Evolutionary conservation across 768 basidiomycete genomes (phyloP).

Genomic region (Lepiota venenata): DNA sequence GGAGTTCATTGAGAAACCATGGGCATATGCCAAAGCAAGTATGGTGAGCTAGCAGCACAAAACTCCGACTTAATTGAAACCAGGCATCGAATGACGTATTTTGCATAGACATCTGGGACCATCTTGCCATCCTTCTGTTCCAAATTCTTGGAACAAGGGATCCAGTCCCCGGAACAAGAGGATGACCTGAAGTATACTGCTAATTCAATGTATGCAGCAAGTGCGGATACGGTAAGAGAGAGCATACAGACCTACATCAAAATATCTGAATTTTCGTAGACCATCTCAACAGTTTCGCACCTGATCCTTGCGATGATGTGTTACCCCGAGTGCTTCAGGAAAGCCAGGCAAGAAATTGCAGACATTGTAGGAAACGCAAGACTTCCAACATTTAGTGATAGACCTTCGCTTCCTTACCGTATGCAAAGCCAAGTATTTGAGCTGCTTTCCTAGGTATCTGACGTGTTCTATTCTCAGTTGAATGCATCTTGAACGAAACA

Average conservation of each 20-base stretch:
- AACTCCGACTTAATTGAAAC: too few species aligned
- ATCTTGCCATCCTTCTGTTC: conserved; percentile 4
- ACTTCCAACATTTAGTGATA: conserved; percentile 20
- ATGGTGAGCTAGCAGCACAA: conserved; percentile 11
- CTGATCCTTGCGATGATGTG: conserved; percentile 27
- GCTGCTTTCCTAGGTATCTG: too few species aligned
- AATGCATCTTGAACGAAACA: conserved; percentile 4
- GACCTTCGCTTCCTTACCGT: conserved; percentile 7
- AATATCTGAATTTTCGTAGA: conserved; percentile 6
- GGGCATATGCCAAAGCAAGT: conserved; percentile 2
- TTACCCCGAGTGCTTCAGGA: conserved; percentile 20
- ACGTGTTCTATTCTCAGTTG: too few species aligned
- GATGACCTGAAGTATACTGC: conserved; percentile 10
- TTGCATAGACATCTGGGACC: neutral
- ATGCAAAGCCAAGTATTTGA: neutral
- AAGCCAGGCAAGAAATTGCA: conserved; percentile 25
- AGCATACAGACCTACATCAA: neutral
- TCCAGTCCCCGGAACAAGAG: conserved; percentile 16
- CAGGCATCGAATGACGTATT: too few species aligned
- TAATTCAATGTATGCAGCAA: conserved; percentile 17
- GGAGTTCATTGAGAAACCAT: conserved; percentile 13
- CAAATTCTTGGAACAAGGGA: neutral
- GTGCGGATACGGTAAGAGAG: conserved; percentile 16
- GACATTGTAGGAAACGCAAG: conserved; percentile 23
- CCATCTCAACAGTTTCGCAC: conserved; percentile 18